Evolutionary conservation across 352 stramenopile genomes (phyloP), one percentile per base, ranked within the genome.

Genomic region (Plasmopara viticola): DNA sequence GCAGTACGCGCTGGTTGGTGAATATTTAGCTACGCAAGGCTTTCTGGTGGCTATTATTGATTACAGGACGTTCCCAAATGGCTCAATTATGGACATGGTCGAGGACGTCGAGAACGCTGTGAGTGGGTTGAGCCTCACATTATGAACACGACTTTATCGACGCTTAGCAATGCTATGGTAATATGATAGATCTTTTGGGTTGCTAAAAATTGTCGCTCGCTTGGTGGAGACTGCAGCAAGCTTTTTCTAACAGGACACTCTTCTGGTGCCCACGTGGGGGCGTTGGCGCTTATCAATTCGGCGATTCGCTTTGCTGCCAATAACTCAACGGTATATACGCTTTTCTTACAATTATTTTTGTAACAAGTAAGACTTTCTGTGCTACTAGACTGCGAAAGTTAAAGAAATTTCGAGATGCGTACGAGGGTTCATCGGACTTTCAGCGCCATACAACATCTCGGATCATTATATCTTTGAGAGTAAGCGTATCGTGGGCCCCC

Each of bases 61-160:
- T 68, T 97, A 97, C 58, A 68, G 84, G 20, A 96, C 94, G 53
- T 97, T 92, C 61, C 92, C 92, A 1, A 73, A 70, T 8, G 85
- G 77, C 2, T 76, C 78, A 25, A 73, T 97, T 25, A 44, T 83
- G 25, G 83, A 95, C 34, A 97, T 97, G 86, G 70, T 94, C 18
- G 47, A 93, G 37, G 90, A 98, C 66, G 66, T 96, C 12, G 70
- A 95, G 31, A 65, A 68, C 14, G 74, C 78, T 51, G 78, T 90
- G 57, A 14, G 72, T 64, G 20, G 14, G 20, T 3, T 25, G 20
- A 3, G 20, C 20, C 20, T 1, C 20, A 25, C 3, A 25, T 25
- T 25, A 25, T 25, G 20, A 25, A 1, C 20, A 25, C 20, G 1
- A 25, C 1, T 25, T 25, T 25, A 25, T 25, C 1, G 20, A 25